A percentile compares a stretch with the other conserved stretches of the same genome.
phyloP scores from a whole-genome alignment of 768 basidiomycete species.

The Termitomyces sp. region DNA sequence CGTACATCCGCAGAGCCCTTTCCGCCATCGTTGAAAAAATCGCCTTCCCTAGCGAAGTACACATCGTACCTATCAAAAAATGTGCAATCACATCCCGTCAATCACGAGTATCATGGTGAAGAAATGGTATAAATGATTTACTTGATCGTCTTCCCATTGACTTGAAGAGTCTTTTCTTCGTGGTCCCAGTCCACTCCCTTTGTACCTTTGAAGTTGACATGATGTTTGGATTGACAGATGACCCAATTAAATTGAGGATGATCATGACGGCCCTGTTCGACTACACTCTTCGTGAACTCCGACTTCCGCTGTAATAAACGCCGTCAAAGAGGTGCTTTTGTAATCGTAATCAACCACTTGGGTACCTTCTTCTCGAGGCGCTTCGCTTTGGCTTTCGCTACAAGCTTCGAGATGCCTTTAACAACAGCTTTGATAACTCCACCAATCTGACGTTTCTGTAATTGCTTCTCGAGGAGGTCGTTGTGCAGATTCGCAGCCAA shows the following conservation, averaged over 20 bases:
- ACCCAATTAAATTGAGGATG: constrained; percentile 14
- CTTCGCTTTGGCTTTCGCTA: not conserved
- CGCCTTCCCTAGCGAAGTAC: not conserved
- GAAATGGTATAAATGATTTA: not conserved
- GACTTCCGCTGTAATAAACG: not conserved
- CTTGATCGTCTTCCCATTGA: not conserved
- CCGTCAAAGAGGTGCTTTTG: not conserved
- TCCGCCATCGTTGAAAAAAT: not conserved
- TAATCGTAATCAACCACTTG: too few species aligned
- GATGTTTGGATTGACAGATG: constrained; percentile 16
- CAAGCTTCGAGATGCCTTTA: not conserved
- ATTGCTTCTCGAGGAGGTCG: not conserved
- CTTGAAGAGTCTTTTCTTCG: constrained; percentile 15
- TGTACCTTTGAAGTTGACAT: constrained; percentile 13
- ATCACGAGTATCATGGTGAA: not conserved
- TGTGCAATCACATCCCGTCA: not conserved
- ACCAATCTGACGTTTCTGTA: not conserved
- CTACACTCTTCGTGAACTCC: constrained; percentile 1
- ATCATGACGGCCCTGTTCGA: not conserved
- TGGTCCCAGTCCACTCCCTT: constrained; percentile 19
- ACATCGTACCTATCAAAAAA: not conserved
- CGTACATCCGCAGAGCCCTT: not conserved
- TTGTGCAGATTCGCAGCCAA: not conserved
- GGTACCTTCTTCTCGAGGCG: not conserved
- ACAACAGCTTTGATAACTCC: not conserved